Evolutionary conservation across 306 rosid genomes (phyloP).

Genomic region (Astragalus glycyphyllos): DNA sequence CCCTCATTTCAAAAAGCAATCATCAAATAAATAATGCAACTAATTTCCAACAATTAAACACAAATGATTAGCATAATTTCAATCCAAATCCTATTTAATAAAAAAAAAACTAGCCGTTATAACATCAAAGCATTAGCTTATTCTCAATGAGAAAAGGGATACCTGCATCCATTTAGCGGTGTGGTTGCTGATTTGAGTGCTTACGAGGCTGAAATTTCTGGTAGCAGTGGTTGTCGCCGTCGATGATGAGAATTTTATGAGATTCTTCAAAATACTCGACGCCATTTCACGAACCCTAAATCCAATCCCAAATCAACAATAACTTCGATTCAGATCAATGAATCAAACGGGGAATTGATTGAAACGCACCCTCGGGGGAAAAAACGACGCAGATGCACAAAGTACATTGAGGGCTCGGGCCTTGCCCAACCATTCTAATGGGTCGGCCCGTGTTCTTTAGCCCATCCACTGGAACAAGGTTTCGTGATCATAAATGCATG

Average conservation of each 20-base stretch:
- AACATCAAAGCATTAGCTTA: neutral
- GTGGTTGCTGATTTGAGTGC: constrained; percentile 67
- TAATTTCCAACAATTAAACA: neutral
- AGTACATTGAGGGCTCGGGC: constrained; percentile 2
- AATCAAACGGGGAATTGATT: constrained; percentile 20
- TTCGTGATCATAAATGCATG: too few species aligned
- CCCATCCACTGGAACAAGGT: neutral
- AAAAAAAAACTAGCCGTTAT: constrained; percentile 6
- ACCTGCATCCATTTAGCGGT: constrained; percentile 97
- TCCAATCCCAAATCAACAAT: constrained; percentile 18
- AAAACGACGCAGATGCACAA: neutral
- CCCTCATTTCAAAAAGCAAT: neutral
- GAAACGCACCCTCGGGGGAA: neutral
- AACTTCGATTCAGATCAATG: constrained; percentile 26
- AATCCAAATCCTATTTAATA: constrained; percentile 9
- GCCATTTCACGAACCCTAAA: constrained; percentile 61
- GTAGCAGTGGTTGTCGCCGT: constrained; percentile 51
- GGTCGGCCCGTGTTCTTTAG: constrained; percentile 14
- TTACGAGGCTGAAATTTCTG: constrained; percentile 63
- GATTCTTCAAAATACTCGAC: constrained; percentile 66
- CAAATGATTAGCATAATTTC: constrained; percentile 25
- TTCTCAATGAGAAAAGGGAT: constrained; percentile 17
- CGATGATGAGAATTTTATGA: constrained; percentile 56
- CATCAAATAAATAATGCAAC: neutral
- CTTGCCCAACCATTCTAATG: neutral